These are phyloP conservation scores for Ulvella scutata DNA, from an alignment of 139 green algal species.

Conservation along the genomic window DNA sequence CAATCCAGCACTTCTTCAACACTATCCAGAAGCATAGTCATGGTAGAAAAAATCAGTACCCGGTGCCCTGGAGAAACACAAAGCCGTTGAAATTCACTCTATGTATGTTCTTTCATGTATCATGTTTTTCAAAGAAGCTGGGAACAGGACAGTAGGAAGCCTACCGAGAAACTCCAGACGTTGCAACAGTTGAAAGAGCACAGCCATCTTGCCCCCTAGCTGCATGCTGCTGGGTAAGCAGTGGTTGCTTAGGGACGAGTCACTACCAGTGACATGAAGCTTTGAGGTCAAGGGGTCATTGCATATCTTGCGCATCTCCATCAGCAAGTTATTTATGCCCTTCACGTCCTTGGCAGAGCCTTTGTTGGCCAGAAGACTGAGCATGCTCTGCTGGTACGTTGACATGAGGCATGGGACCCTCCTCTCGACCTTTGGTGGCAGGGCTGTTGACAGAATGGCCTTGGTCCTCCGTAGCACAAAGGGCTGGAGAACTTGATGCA, in stretches of 20 bases:
- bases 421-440: slow-evolving; percentile 29
- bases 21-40: not conserved
- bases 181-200: not conserved
- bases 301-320: not conserved
- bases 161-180: not conserved
- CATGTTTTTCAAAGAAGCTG: too few species aligned
- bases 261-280: not conserved
- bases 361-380: not conserved
- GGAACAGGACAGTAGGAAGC: not conserved
- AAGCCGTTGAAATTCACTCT: too few species aligned
- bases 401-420: not conserved
- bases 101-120: too few species aligned
- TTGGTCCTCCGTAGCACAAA: slow-evolving; percentile 65
- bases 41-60: not conserved
- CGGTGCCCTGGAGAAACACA: not conserved
- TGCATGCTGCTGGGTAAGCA: not conserved
- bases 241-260: not conserved
- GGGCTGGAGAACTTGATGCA: slow-evolving; percentile 61
- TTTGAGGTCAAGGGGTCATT: not conserved
- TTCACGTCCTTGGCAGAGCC: not conserved
- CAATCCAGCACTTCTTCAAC: not conserved
- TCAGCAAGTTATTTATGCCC: not conserved
- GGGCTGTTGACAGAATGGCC: slow-evolving; percentile 27
- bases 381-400: not conserved
- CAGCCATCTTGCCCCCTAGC: not conserved